phyloP scores from a whole-genome alignment of 768 basidiomycete species.

The Auriscalpium microsporum region DNA sequence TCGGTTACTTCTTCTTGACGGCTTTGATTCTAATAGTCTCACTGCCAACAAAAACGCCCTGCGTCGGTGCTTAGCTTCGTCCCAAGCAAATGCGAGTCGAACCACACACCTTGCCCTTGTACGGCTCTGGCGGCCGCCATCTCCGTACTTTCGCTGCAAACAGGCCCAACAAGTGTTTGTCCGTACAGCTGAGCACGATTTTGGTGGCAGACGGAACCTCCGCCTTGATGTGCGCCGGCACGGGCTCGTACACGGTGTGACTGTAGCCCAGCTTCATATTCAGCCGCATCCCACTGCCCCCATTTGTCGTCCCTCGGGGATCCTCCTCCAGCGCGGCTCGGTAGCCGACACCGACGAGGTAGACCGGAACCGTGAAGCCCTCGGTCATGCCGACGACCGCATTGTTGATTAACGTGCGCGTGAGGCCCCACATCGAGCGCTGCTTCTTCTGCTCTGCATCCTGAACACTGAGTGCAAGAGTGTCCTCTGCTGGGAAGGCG shows the following conservation, averaged over 20 bases:
- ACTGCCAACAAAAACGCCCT: slow-evolving; percentile 93
- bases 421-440: slow-evolving; percentile 92
- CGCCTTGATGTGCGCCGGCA: slow-evolving; percentile 75
- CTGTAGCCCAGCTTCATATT: slow-evolving; percentile 93
- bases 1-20: slow-evolving; percentile 84
- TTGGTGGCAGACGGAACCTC: slow-evolving; percentile 78
- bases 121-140: slow-evolving; percentile 89
- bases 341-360: slow-evolving; percentile 93
- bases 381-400: slow-evolving; percentile 85
- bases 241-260: slow-evolving; percentile 74
- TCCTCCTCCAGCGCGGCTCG: slow-evolving; percentile 80
- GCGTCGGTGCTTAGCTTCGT: not conserved
- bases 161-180: slow-evolving; percentile 82
- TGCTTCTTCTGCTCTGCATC: slow-evolving; percentile 66
- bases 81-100: not conserved
- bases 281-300: slow-evolving; percentile 56
- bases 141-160: slow-evolving; percentile 82
- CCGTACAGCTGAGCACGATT: slow-evolving; percentile 72
- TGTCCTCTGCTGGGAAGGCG: slow-evolving; percentile 24
- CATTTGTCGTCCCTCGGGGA: slow-evolving; percentile 46
- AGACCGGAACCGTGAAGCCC: slow-evolving; percentile 76
- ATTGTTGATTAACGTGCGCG: slow-evolving; percentile 82
- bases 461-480: slow-evolving; percentile 36
- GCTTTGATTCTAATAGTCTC: slow-evolving; percentile 88
- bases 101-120: slow-evolving; percentile 86